phyloP scores from a whole-genome alignment of 1,139 yeast genomes.

The Suhomyces kunorum region DNA sequence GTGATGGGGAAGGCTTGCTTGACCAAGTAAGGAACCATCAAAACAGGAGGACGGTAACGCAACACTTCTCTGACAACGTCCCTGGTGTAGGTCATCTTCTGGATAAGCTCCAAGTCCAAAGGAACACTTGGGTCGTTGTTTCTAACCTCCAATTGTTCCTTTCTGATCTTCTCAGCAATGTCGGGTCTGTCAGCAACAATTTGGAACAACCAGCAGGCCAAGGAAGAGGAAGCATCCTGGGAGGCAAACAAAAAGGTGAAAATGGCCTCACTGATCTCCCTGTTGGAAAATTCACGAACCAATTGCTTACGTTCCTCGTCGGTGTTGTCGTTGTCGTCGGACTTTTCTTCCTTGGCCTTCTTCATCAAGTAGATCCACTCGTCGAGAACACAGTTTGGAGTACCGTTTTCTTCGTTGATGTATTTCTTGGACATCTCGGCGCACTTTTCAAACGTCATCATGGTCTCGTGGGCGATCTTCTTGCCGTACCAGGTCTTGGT shows the following conservation, averaged over 20 bases:
- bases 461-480: conserved; percentile 87
- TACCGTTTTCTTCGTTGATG: conserved; percentile 70
- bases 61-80: conserved; percentile 90
- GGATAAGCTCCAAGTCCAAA: conserved; percentile 71
- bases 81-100: conserved; percentile 81
- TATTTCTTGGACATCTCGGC: conserved; percentile 83
- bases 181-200: conserved; percentile 95
- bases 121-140: conserved; percentile 66
- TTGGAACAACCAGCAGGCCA: conserved; percentile 98
- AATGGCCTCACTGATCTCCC: conserved; percentile 92
- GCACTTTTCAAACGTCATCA: conserved; percentile 86
- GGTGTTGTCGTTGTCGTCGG: conserved; percentile 21
- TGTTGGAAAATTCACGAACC: conserved; percentile 83
- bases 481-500: conserved; percentile 98
- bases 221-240: conserved; percentile 97
- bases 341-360: conserved; percentile 61
- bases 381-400: conserved; percentile 88
- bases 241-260: conserved; percentile 96
- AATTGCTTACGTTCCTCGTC: conserved; percentile 54
- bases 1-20: conserved; percentile 84
- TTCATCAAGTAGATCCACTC: conserved; percentile 90
- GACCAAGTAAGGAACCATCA: conserved; percentile 96
- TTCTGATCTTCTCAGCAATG: conserved; percentile 76
- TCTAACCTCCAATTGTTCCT: conserved; percentile 86
- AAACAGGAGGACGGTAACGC: conserved; percentile 95